phyloP scores from a whole-genome alignment of 768 basidiomycete genomes.

The Mycena haematopus region DNA sequence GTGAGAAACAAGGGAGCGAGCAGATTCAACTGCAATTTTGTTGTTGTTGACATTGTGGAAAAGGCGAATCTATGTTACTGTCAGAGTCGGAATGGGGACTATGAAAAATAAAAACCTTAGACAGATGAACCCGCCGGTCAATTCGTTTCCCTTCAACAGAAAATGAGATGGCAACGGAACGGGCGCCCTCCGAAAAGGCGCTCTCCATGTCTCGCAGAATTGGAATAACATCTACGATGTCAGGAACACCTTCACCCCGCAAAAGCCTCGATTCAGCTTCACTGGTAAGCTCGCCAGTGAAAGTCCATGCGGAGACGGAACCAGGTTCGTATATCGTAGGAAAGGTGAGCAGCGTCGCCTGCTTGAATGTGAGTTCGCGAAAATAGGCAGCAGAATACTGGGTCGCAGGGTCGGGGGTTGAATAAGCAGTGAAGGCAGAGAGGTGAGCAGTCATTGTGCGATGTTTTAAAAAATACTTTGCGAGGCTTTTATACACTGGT shows the following conservation, averaged over 20 bases:
- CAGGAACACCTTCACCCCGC: neutral
- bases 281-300: neutral
- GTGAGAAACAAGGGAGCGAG: neutral
- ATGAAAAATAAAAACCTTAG: neutral
- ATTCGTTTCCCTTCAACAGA: neutral
- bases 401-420: neutral
- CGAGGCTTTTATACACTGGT: neutral
- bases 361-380: neutral
- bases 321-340: neutral
- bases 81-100: neutral
- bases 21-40: neutral
- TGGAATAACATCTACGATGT: neutral
- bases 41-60: neutral
- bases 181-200: neutral
- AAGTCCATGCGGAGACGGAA: constrained; percentile 7
- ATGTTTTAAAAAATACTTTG: neutral
- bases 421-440: neutral
- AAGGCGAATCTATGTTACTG: neutral
- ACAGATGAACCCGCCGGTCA: neutral
- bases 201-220: constrained; percentile 1
- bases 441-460: neutral
- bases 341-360: neutral
- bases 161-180: neutral
- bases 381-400: constrained; percentile 6
- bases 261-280: neutral